Conservation (phyloP, 768 basidiomycete genomes). For the Rubroboletus satanas region DNA sequence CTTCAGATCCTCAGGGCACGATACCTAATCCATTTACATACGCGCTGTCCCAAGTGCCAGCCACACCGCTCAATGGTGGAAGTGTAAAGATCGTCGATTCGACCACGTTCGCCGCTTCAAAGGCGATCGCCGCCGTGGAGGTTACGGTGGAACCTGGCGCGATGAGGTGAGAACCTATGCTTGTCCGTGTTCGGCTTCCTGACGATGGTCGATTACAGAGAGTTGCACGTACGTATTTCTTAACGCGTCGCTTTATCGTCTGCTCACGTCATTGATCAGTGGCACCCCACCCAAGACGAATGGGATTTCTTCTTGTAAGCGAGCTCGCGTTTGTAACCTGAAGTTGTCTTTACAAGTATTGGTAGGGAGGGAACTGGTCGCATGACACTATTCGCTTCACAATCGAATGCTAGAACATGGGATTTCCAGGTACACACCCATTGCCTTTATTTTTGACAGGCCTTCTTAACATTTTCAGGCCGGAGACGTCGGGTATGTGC, state of each 20-base stretch:
- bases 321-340: neutral
- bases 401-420: slow-evolving; percentile 53
- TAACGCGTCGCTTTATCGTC: neutral
- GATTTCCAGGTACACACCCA: slow-evolving; percentile 44
- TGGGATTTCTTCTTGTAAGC: slow-evolving; percentile 59
- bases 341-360: neutral
- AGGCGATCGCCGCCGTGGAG: slow-evolving; percentile 52
- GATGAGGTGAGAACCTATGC: slow-evolving; percentile 40
- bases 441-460: neutral
- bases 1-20: slow-evolving; percentile 37
- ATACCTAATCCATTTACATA: slow-evolving; percentile 48
- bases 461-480: slow-evolving; percentile 1
- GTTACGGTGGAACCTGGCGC: slow-evolving; percentile 53
- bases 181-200: neutral
- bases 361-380: slow-evolving; percentile 50
- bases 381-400: slow-evolving; percentile 53
- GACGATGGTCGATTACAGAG: slow-evolving; percentile 32
- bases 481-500: slow-evolving; percentile 22
- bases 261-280: slow-evolving; percentile 35
- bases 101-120: slow-evolving; percentile 45
- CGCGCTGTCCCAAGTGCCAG: slow-evolving; percentile 44
- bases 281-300: slow-evolving; percentile 69
- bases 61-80: slow-evolving; percentile 47
- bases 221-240: slow-evolving; percentile 46
- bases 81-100: slow-evolving; percentile 55